These are phyloP conservation scores for Suillus subluteus DNA, from an alignment of 768 basidiomycete genomes.

Conservation along the genomic window DNA sequence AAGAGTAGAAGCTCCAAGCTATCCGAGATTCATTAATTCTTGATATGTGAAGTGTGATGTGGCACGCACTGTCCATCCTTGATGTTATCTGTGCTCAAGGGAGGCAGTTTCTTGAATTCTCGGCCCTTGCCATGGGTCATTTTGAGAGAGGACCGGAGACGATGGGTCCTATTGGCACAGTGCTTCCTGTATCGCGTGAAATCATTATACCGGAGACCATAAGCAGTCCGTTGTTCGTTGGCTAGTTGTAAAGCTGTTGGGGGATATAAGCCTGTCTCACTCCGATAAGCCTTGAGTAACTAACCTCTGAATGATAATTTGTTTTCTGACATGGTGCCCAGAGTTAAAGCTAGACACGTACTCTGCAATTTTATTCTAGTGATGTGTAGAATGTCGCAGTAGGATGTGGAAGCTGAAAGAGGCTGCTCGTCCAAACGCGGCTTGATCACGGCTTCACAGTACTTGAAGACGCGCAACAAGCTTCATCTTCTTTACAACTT, in stretches of 20 bases:
- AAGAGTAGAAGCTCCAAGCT: conserved; percentile 86
- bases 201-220: conserved; percentile 91
- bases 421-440: conserved; percentile 4
- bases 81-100: conserved; percentile 65
- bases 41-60: neutral
- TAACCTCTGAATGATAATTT: conserved; percentile 45
- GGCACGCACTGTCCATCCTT: conserved; percentile 84
- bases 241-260: conserved; percentile 76
- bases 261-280: conserved; percentile 9
- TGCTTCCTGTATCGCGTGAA: conserved; percentile 91
- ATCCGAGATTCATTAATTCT: conserved; percentile 5
- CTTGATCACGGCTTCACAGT: conserved; percentile 9
- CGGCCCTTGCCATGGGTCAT: conserved; percentile 88
- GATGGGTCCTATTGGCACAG: conserved; percentile 88
- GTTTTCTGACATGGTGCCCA: conserved; percentile 27
- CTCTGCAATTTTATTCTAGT: conserved; percentile 3
- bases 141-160: conserved; percentile 81
- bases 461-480: conserved; percentile 23
- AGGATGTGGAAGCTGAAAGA: conserved; percentile 20
- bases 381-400: conserved; percentile 19
- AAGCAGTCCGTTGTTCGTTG: conserved; percentile 88
- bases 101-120: conserved; percentile 84
- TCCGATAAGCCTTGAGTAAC: neutral
- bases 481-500: conserved; percentile 17
- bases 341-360: neutral